A percentile compares a stretch with the other conserved stretches of the same genome.
Evolutionary conservation across 1,284 basidiomycete genomes (phyloP).

Genomic region (Ustilago sp.): DNA sequence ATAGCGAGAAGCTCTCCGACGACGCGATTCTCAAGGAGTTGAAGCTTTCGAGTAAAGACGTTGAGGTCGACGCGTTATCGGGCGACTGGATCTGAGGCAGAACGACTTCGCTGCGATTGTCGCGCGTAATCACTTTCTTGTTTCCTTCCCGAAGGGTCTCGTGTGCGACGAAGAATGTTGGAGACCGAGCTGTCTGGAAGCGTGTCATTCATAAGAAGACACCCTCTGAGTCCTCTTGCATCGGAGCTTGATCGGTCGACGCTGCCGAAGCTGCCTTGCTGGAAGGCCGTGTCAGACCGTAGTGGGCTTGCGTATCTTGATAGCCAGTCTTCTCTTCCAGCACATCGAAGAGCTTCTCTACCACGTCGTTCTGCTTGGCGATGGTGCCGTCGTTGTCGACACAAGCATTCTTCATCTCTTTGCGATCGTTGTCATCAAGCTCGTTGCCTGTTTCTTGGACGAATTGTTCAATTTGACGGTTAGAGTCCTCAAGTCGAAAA

Average conservation of each 20-base stretch:
- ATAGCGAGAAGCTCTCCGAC: conserved; percentile 36
- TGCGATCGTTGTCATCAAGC: conserved; percentile 26
- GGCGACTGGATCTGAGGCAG: conserved; percentile 54
- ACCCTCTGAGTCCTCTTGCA: conserved; percentile 42
- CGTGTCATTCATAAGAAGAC: conserved; percentile 25
- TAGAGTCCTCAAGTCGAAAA: conserved; percentile 31
- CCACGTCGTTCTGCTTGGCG: conserved; percentile 38
- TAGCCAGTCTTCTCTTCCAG: conserved; percentile 37
- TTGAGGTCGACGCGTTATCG: conserved; percentile 41
- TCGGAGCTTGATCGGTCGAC: conserved; percentile 12
- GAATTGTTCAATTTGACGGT: conserved; percentile 46
- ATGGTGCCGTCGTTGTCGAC: conserved; percentile 43
- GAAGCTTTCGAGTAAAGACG: conserved; percentile 31
- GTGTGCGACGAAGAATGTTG: background rate
- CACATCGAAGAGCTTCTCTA: conserved; percentile 37
- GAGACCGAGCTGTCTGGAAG: background rate
- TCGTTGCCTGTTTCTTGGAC: conserved; percentile 31
- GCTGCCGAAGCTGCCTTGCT: background rate
- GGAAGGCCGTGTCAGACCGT: conserved; percentile 29
- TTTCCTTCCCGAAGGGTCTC: background rate
- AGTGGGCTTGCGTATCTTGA: conserved; percentile 20
- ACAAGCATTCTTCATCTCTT: conserved; percentile 43
- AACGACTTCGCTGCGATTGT: too few species aligned
- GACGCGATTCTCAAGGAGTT: conserved; percentile 47
- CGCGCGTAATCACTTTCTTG: background rate